Conservation (phyloP, 495 filamentous ascomycete genomes). For the Hypoxylon lienhwacheense region DNA sequence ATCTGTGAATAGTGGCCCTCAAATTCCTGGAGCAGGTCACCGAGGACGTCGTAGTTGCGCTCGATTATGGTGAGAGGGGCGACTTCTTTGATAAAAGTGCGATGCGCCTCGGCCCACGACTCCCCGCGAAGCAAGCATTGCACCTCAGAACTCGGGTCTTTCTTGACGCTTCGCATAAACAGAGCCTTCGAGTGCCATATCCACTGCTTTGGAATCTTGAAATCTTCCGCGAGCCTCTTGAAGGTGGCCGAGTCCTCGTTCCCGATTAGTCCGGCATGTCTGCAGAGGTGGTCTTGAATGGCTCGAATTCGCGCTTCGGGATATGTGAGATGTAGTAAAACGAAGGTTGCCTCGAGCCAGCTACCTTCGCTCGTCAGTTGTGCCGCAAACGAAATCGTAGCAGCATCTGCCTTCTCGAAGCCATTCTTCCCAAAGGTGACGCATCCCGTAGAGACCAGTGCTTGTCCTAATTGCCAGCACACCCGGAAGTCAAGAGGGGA, state of each 20-base stretch:
- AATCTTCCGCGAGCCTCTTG: conserved; percentile 58
- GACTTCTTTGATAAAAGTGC: conserved; percentile 73
- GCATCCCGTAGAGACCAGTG: conserved; percentile 54
- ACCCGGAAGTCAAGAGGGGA: conserved; percentile 73
- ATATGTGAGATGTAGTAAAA: conserved; percentile 74
- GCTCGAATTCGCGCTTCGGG: conserved; percentile 62
- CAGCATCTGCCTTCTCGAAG: conserved; percentile 61
- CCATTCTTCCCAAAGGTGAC: conserved; percentile 47
- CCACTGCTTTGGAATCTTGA: conserved; percentile 73
- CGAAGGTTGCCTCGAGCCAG: conserved; percentile 70
- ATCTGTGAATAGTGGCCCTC: conserved; percentile 50
- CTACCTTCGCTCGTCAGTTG: conserved; percentile 69
- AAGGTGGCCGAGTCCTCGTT: conserved; percentile 57
- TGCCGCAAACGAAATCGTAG: conserved; percentile 70
- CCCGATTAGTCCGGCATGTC: conserved; percentile 60
- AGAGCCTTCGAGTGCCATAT: conserved; percentile 87
- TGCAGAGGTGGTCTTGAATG: conserved; percentile 69
- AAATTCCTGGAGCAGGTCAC: conserved; percentile 68
- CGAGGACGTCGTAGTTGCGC: conserved; percentile 67
- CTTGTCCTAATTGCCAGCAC: conserved; percentile 75
- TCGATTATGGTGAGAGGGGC: conserved; percentile 79
- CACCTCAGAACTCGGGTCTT: conserved; percentile 67
- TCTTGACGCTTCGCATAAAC: conserved; percentile 67
- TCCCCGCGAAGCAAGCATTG: conserved; percentile 74
- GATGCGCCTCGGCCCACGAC: conserved; percentile 78